Evolutionary conservation across 768 basidiomycete genomes (phyloP).

Genomic region (Pleurotus platypus): DNA sequence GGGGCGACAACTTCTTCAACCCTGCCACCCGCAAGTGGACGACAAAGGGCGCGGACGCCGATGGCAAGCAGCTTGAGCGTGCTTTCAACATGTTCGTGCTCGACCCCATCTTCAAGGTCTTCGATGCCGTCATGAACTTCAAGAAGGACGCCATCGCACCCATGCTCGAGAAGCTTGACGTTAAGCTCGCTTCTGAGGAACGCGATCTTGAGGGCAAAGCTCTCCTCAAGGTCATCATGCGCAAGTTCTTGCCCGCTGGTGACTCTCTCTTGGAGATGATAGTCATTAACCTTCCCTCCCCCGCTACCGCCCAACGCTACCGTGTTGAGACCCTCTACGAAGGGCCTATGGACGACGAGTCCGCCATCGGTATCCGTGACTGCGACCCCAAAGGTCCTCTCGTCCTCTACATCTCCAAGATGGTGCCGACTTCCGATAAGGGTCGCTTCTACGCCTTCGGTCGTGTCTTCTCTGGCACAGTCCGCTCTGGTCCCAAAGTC

Average conservation of each 20-base stretch:
- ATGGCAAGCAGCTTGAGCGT: slow-evolving; percentile 93
- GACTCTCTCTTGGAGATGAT: slow-evolving; percentile 99
- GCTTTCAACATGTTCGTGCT: slow-evolving; percentile 98
- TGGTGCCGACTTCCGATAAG: slow-evolving; percentile 99
- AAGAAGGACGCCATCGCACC: slow-evolving; percentile 83
- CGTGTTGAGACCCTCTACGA: slow-evolving; percentile 99
- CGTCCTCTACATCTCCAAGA: slow-evolving; percentile 98
- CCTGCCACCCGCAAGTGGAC: slow-evolving; percentile 96
- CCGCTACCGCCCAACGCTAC: slow-evolving; percentile 94
- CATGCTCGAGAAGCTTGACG: slow-evolving; percentile 95
- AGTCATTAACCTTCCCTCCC: slow-evolving; percentile 98
- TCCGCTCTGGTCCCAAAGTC: slow-evolving; percentile 95
- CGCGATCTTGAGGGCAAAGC: slow-evolving; percentile 93
- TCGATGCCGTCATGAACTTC: slow-evolving; percentile 99
- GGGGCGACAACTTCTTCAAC: slow-evolving; percentile 99
- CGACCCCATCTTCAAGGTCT: slow-evolving; percentile 98
- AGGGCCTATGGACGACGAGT: slow-evolving; percentile 99
- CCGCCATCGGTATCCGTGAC: slow-evolving; percentile 96
- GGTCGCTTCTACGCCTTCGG: slow-evolving; percentile 99
- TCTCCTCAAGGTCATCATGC: slow-evolving; percentile 97
- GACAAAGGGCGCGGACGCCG: slow-evolving; percentile 65
- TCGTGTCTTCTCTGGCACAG: slow-evolving; percentile 99
- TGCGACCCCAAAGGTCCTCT: slow-evolving; percentile 96
- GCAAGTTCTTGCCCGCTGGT: slow-evolving; percentile 99
- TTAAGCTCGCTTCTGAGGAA: slow-evolving; percentile 86